Percentiles rank a stretch among this genome's conserved stretches.
Conservation (phyloP, 2,329 filamentous ascomycete genomes). For the Thelonectria blattea region DNA sequence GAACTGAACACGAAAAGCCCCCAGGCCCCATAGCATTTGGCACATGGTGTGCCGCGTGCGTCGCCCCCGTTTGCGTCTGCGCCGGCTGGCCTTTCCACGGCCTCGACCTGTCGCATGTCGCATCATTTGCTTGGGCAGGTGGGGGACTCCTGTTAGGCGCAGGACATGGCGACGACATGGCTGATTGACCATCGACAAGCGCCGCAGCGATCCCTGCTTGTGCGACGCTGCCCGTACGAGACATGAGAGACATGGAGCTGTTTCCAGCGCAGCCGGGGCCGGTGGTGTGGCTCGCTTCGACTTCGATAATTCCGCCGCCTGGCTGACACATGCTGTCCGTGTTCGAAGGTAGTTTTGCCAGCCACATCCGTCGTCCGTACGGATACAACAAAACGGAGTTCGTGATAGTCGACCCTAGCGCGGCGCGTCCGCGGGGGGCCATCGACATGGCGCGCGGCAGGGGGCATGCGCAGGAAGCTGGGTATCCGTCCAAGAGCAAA, state of each 20-base stretch:
- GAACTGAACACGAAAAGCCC: slow-evolving; percentile 37
- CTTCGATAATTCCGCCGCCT: slow-evolving; percentile 10
- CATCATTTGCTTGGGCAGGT: slow-evolving; percentile 35
- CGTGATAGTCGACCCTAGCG: slow-evolving; percentile 11
- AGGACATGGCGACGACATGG: slow-evolving; percentile 21
- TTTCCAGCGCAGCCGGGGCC: slow-evolving; percentile 1
- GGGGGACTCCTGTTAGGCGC: slow-evolving; percentile 24
- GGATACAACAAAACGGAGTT: background rate
- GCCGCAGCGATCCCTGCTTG: slow-evolving; percentile 23
- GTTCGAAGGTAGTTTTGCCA: slow-evolving; percentile 7
- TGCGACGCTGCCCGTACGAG: slow-evolving; percentile 21
- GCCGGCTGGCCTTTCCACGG: slow-evolving; percentile 23
- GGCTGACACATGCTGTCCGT: slow-evolving; percentile 4
- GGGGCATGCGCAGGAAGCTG: slow-evolving; percentile 11
- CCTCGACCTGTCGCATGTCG: slow-evolving; percentile 35
- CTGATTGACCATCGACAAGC: slow-evolving; percentile 25
- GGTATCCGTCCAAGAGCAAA: background rate
- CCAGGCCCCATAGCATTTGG: slow-evolving; percentile 23
- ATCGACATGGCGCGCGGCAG: slow-evolving; percentile 9
- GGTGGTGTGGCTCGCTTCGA: slow-evolving; percentile 17
- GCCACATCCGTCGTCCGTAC: background rate
- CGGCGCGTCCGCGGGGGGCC: slow-evolving; percentile 14
- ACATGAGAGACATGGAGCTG: slow-evolving; percentile 6
- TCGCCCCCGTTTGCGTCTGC: slow-evolving; percentile 31
- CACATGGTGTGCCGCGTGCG: slow-evolving; percentile 31